A percentile compares a stretch with the other conserved stretches of the same genome.
phyloP scores from a whole-genome alignment of 129 eudicot genomes.

The Helianthus annuus region HanXRQr2.0-SUNRISE NC_035445.2:80064457-80064956 shows the following conservation, averaged over 20 bases:
- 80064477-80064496: conserved; percentile 13
- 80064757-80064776: not conserved
- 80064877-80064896: no score
- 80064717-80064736: conserved; percentile 16
- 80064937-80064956: not conserved
- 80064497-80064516: no score
- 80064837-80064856: not conserved
- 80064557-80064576: not conserved
- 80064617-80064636: no score
- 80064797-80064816: no score
- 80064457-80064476: not conserved
- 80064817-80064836: not conserved
- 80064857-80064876: no score
- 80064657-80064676: not conserved
- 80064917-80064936: conserved; percentile 5
- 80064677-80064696: not conserved
- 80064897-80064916: not conserved
- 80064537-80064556: not conserved
- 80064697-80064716: conserved; percentile 11
- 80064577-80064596: not conserved
- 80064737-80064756: conserved; percentile 4
- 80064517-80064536: no score
- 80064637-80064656: not conserved
- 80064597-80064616: no score
- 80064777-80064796: not conserved